A percentile compares a stretch with the other conserved stretches of the same genome.
These are phyloP conservation scores for Podila verticillata DNA, from an alignment of 192 early-diverging fungal species.

Conservation along the genomic window DNA sequence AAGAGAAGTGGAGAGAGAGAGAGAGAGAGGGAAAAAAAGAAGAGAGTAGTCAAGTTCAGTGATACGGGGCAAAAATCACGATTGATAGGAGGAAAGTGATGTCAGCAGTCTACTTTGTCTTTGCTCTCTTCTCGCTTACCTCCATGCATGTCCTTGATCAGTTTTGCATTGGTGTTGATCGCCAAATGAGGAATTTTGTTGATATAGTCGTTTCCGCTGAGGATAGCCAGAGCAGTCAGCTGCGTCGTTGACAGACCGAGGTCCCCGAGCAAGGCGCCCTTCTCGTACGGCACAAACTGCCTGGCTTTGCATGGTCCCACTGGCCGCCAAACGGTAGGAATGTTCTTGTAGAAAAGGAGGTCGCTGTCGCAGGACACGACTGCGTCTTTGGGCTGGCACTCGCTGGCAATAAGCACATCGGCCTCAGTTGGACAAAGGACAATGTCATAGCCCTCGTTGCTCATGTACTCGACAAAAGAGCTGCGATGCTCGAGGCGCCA, in stretches of 20 bases:
- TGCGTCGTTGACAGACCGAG: constrained; percentile 1
- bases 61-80: no score
- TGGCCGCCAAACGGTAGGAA: constrained; percentile 4
- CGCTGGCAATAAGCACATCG: no score
- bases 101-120: no score
- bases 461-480: constrained; percentile 12
- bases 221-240: constrained; percentile 5
- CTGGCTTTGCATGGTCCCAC: background rate
- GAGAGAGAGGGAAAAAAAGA: background rate
- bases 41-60: background rate
- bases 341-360: constrained; percentile 6
- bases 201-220: constrained; percentile 29
- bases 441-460: constrained; percentile 11
- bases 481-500: background rate
- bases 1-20: background rate
- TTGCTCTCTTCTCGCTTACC: no score
- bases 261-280: background rate
- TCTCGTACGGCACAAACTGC: constrained; percentile 2
- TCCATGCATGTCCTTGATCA: background rate
- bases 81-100: no score
- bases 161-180: constrained; percentile 16
- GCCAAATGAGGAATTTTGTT: constrained; percentile 10
- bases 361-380: no score
- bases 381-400: no score
- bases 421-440: constrained; percentile 2